A percentile compares a stretch with the other conserved stretches of the same genome.
phyloP scores from a whole-genome alignment of 768 basidiomycete genomes.

The Scleroderma bovista region DNA sequence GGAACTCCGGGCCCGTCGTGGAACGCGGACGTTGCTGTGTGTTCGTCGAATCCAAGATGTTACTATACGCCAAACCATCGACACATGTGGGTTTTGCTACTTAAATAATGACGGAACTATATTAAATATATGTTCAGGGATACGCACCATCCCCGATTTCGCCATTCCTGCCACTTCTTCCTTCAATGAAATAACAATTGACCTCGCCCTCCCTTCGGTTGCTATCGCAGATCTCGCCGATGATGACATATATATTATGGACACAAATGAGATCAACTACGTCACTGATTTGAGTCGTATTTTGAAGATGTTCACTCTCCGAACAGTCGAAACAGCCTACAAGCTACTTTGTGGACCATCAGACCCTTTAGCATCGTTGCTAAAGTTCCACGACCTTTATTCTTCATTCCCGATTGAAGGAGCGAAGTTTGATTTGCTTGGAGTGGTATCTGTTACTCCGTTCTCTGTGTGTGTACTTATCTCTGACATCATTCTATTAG shows the following conservation, averaged over 20 bases:
- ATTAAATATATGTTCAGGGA: neutral
- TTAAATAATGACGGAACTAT: neutral
- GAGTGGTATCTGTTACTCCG: neutral
- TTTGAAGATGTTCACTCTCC: neutral
- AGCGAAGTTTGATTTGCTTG: neutral
- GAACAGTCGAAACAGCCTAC: neutral
- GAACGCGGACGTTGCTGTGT: neutral
- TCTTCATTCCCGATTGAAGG: neutral
- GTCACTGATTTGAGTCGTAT: neutral
- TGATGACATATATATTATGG: neutral
- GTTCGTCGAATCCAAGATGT: neutral
- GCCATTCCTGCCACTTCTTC: neutral
- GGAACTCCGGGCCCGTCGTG: neutral
- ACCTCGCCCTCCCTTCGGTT: neutral
- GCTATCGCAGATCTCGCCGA: neutral
- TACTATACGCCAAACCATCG: neutral
- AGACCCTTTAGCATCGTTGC: neutral
- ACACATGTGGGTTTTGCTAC: neutral
- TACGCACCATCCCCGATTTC: neutral
- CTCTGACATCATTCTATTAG: neutral
- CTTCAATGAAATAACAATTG: neutral
- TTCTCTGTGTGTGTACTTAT: neutral
- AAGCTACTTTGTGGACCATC: neutral
- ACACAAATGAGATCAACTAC: neutral
- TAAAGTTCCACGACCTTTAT: neutral